Evolutionary conservation across 148 eudicot genomes (phyloP), one percentile per base, ranked within the genome.

Genomic region (Polygonum aviculare): DNA sequence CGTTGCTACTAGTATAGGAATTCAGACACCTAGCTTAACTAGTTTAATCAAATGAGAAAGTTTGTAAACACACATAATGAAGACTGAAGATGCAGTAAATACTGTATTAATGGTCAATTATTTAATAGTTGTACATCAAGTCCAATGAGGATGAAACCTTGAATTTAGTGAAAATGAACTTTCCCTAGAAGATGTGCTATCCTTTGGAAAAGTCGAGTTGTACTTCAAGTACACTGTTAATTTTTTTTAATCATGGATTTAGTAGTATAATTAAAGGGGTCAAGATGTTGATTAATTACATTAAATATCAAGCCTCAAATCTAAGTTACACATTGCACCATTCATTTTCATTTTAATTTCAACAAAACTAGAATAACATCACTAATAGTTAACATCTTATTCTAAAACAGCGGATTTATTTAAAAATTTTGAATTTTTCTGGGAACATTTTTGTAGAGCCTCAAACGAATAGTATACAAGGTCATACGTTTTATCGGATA

Each of bases 161-260:
- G 36, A 31, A 62, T 62, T 62, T 26, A 31, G 69, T 62, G 7
- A 54, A 62, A 62, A 62, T 62, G 36, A 62, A 62, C 69, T 62
- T 62, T 62, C 69, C 69, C 69, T 62, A 62, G 14, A 62, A 62
- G 15, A 26, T 26, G 69, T 31, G 69, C 12, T 62, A 57, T 62
- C 1, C 69, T 62, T 31, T 14, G 69, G 69, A 31, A 62, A 62
- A 62, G 39, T 62, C 38, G 39, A 22, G 60, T 54, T 54, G 60
- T 54, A 54, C 22, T 19, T 18, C n/a, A 19, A n/a, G 10, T 33
- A 57, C 63, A 57, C 31, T 57, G 16, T 10, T 50, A 18, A 3
- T 51, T 51, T 51, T 51, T 12, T 51, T 4, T 41, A 41, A 3
- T 41, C 9, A 41, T 41, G 47, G 9, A 7, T 44, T 44, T 44